Evolutionary conservation across 331 rosid genomes (phyloP), one percentile per base, ranked within the genome.

Genomic region (Quercus lobata): DNA sequence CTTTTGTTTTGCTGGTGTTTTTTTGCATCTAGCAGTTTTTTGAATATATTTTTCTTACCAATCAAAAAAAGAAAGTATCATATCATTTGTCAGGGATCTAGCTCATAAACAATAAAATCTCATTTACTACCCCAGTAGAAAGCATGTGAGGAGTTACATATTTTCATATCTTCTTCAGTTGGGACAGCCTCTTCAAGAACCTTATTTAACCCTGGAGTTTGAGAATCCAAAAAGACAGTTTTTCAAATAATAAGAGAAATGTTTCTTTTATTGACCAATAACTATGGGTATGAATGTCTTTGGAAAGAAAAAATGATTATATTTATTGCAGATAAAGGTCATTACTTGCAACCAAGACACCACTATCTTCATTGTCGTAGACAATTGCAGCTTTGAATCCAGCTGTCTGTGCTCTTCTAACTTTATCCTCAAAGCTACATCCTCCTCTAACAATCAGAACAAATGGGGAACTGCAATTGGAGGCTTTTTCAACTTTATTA

Each of bases 391-490:
- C 98, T 90, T 87, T 85, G 84, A 83, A 96, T 71, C 97, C 98
- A 49, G 98, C 99, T 70, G 32, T 80, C 63, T 96, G 99, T 25
- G 98, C 97, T 83, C 77, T 88, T 82, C 97, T 86, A 78, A 96
- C 92, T 89, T 96, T 96, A 11, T 96, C 98, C 84, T 96, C 99
- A 83, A 96, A 96, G 87, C 97, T 85, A 69, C 99, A 96, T 63
- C 97, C 97, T 82, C 99, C 99, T 90, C 99, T 89, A 63, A 89
- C 69, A 35, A 89, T 81, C 84, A 96, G 88, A 82, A 86, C 92
- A 79, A 89, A 93, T 34, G 94, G 90, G 22, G 91, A 83, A 84
- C 88, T 90, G 37, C 29, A 61, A 81, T 89, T 91, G n/a, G 82
- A 73, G 79, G 83, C 79, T 27, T 44, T 76, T 52, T 74, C 79